These are phyloP conservation scores for Fusarium hostae DNA, from an alignment of 2,329 filamentous ascomycete species.

Conservation along the genomic window DNA sequence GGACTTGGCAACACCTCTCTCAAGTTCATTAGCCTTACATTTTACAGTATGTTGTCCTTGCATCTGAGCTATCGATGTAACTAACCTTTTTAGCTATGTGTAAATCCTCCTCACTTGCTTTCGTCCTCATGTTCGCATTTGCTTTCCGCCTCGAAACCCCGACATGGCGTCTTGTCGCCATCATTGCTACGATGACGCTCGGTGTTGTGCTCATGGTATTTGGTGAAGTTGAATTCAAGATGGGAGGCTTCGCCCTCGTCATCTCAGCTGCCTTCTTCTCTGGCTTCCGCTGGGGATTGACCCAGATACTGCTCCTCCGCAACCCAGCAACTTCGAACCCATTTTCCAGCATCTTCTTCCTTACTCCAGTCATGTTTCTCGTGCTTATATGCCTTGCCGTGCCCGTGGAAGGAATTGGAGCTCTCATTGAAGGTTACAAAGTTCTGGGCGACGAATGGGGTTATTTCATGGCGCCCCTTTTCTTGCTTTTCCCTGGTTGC, in stretches of 20 bases:
- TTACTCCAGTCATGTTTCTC: constrained; percentile 96
- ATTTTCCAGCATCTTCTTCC: constrained; percentile 95
- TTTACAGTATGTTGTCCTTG: constrained; percentile 75
- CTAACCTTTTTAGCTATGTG: constrained; percentile 77
- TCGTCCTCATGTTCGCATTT: constrained; percentile 95
- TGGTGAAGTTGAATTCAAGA: constrained; percentile 89
- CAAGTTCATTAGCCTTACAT: constrained; percentile 95
- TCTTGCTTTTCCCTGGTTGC: constrained; percentile 88
- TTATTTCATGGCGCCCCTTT: constrained; percentile 69
- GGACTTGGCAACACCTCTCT: constrained; percentile 95
- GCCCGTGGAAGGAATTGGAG: constrained; percentile 81
- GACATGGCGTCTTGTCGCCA: constrained; percentile 84
- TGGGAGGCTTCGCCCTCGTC: constrained; percentile 88
- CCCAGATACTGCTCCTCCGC: constrained; percentile 91
- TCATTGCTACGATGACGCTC: constrained; percentile 90
- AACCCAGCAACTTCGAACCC: constrained; percentile 96
- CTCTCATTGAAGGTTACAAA: constrained; percentile 73
- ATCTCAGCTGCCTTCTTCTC: constrained; percentile 95
- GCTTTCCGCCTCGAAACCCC: constrained; percentile 90
- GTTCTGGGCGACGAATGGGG: constrained; percentile 76
- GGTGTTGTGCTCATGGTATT: constrained; percentile 99
- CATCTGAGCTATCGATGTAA: background rate
- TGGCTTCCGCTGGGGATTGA: constrained; percentile 98
- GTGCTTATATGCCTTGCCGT: constrained; percentile 83
- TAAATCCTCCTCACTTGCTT: constrained; percentile 95